A percentile compares a stretch with the other conserved stretches of the same genome.
Evolutionary conservation across 331 rosid species (phyloP).

Genomic region (Spiraea crenata): DNA sequence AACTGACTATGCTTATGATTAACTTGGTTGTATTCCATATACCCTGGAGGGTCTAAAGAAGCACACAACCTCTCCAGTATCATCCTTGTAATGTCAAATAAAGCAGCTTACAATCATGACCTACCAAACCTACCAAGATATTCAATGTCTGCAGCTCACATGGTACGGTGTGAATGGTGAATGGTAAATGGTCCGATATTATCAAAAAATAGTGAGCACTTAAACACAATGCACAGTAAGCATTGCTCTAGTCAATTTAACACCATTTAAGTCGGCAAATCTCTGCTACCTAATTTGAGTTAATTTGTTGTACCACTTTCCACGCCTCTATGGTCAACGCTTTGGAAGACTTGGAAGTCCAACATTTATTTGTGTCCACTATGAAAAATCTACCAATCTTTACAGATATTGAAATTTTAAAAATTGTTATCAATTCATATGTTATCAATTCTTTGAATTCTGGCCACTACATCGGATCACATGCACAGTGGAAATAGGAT

Average conservation of each 20-base stretch:
- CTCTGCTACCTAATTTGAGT: not conserved
- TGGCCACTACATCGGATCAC: not conserved
- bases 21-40: not conserved
- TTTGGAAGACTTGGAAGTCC: not conserved
- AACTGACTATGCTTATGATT: too few species aligned
- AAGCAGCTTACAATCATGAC: not conserved
- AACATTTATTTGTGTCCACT: not conserved
- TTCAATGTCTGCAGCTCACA: too few species aligned
- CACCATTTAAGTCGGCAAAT: not conserved
- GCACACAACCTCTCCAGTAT: not conserved
- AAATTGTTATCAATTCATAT: not conserved
- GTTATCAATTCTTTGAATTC: not conserved
- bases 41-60: not conserved
- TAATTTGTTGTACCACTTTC: not conserved
- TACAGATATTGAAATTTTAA: not conserved
- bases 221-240: too few species aligned
- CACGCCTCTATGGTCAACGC: not conserved
- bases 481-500: not conserved
- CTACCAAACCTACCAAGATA: not conserved
- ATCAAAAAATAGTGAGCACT: too few species aligned
- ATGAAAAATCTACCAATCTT: not conserved
- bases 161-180: not conserved
- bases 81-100: not conserved
- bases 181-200: not conserved
- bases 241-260: too few species aligned